Base-by-base conservation (phyloP, 768 basidiomycete species). In the Lactarius pseudohatsudake region DNA sequence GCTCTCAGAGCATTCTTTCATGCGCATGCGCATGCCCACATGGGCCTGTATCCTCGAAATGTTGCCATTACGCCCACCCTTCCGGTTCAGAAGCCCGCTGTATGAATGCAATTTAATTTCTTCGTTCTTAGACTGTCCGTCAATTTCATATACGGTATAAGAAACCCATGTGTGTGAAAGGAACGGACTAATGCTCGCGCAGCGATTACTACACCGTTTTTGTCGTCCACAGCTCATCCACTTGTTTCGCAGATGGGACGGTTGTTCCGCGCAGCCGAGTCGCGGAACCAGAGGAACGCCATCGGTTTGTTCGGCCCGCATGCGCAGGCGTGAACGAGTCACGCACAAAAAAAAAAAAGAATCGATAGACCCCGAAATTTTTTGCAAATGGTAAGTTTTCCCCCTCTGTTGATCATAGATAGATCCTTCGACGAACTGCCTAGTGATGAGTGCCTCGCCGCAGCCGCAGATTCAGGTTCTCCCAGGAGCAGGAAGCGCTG, bases 401-500 rank as follows among this genome's bases (percentile, higher is more conserved):
- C 55, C 16, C 32, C 50, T 53, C 50, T 53, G 50, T 53, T n/a
- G 20, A 41, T 41, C 41, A 18, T 43, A n/a, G 43, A 45, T 45
- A 50, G 16, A 41, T 7, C 11, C 56, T 50, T 66, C 47, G 38
- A 63, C 62, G 41, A 43, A 43, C 59, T 50, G 22, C 26, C 50
- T 13, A 54, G 61, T 32, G 50, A 75, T 76, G 74, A 71, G 73
- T 54, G 72, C 73, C 18, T 73, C 76, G 9, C 64, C 74, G 26
- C 73, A 26, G 50, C 50, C 50, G 50, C 22, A 53, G 15, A 26
- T 53, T 53, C 50, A 72, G 45, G 72, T 75, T 40, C 71, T 72
- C 36, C 75, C 75, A 50, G 77, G 76, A 64, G 74, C 71, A 6
- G 83, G 81, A 43, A 79, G 77, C 69, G 72, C 80, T 34, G 68